Evolutionary conservation across 2,329 filamentous ascomycete species (phyloP), one percentile per base, ranked within the genome.

Genomic region (Exophiala sideris): DNA sequence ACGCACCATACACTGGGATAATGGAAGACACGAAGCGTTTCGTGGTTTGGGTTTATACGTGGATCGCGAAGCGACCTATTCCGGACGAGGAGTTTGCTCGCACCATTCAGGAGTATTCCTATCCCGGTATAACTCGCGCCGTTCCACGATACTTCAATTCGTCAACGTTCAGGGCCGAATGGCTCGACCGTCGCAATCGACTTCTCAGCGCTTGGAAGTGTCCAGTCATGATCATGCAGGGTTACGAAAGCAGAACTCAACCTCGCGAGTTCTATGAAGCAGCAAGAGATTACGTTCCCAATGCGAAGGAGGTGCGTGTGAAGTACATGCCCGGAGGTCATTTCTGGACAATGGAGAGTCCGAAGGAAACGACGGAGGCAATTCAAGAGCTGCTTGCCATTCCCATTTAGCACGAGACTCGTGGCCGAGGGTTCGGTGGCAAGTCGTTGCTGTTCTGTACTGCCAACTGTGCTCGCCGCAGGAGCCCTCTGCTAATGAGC

Each of bases 131-230:
- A 18, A 1, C 44, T 2, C 12, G 20, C 2, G 54, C 54, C 2
- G 49, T 57, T 1, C 54, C 54, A 1, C 48, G 54, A 9, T 57
- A 57, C 14, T 57, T 57, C 21, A 57, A 57, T 45, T 52, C 49
- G 7, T 57, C 54, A 12, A 49, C 36, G 8, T 57, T 57, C 29
- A 35, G 54, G 8, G n/a, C 39, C 8, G 54, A 57, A 18, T 57
- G 54, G 54, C 39, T 57, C 7, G 10, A 45, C 4, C 49, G 54
- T 3, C 49, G 54, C 2, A 46, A 51, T 16, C 35, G 41, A 1
- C 32, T 56, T 5, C 38, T 56, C 10, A 35, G 20, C 1, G 24
- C 9, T 2, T 56, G 53, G 53, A 56, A 48, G n/a, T 56, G 53
- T 35, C 48, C 53, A 2, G 50, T 53, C 2, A 11, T 53, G 36